phyloP scores from a whole-genome alignment of 495 filamentous ascomycete genomes.

The Aspergillus sclerotioniger region DNA sequence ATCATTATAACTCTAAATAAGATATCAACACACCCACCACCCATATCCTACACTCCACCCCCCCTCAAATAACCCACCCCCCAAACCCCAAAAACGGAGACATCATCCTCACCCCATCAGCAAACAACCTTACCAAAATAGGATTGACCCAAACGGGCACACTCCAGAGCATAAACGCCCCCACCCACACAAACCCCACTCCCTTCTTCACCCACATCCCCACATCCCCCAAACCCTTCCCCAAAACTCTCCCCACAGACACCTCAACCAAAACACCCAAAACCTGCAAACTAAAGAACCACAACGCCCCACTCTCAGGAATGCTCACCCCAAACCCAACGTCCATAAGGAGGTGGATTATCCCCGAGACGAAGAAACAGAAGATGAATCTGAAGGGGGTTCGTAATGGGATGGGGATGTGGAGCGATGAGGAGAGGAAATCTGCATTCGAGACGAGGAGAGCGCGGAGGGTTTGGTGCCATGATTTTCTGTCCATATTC shows the following conservation, averaged over 20 bases:
- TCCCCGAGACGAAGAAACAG: slow-evolving; percentile 18
- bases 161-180: slow-evolving; percentile 18
- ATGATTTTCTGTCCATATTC: slow-evolving; percentile 14
- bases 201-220: background rate
- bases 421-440: slow-evolving; percentile 12
- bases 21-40: background rate
- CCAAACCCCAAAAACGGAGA: slow-evolving; percentile 17
- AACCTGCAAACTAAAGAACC: slow-evolving; percentile 22
- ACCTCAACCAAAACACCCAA: slow-evolving; percentile 14
- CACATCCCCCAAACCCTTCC: background rate
- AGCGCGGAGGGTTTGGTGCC: slow-evolving; percentile 25
- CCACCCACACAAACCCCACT: slow-evolving; percentile 23
- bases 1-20: background rate
- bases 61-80: background rate
- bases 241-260: background rate
- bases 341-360: slow-evolving; percentile 21
- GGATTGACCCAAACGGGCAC: slow-evolving; percentile 24
- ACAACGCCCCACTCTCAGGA: slow-evolving; percentile 13
- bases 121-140: slow-evolving; percentile 14
- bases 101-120: slow-evolving; percentile 14
- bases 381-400: slow-evolving; percentile 12
- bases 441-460: slow-evolving; percentile 14
- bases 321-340: slow-evolving; percentile 18
- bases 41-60: background rate
- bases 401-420: slow-evolving; percentile 8